Evolutionary conservation across 163 green algal species (phyloP).

Genomic region (Prototheca cutis): DNA sequence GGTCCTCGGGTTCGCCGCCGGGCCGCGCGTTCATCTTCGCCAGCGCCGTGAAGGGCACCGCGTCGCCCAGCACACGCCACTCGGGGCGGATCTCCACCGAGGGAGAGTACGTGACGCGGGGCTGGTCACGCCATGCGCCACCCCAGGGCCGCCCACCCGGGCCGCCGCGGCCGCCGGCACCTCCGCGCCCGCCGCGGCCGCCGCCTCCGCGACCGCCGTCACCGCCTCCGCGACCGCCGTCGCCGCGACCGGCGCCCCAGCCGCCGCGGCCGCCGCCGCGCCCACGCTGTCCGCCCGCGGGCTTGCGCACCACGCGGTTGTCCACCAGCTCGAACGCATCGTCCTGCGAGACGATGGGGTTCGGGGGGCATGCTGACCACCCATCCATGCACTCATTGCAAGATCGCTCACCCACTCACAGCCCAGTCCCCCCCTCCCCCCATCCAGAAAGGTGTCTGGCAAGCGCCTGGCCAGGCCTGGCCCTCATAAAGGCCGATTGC

Average conservation of each 20-base stretch:
- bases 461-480: too few relatives aligned
- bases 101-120: constrained; percentile 39
- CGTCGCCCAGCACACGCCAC: constrained; percentile 84
- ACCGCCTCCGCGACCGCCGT: constrained; percentile 8
- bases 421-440: too few relatives aligned
- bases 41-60: constrained; percentile 79
- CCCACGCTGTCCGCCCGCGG: constrained; percentile 29
- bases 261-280: constrained; percentile 32
- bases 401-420: too few relatives aligned
- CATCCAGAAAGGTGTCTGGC: too few relatives aligned
- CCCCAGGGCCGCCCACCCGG: background rate
- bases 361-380: background rate
- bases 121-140: constrained; percentile 17
- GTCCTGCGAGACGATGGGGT: constrained; percentile 49
- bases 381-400: too few relatives aligned
- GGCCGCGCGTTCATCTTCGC: constrained; percentile 66
- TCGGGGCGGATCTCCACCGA: constrained; percentile 87
- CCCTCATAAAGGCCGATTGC: too few relatives aligned
- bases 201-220: constrained; percentile 1
- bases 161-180: constrained; percentile 10
- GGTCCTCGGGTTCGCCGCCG: constrained; percentile 36
- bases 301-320: constrained; percentile 57
- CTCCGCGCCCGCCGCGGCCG: constrained; percentile 6
- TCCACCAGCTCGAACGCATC: constrained; percentile 95
- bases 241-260: constrained; percentile 10